Conservation (phyloP, 2,329 filamentous ascomycete genomes). For the Ceratocystis destructans region DNA sequence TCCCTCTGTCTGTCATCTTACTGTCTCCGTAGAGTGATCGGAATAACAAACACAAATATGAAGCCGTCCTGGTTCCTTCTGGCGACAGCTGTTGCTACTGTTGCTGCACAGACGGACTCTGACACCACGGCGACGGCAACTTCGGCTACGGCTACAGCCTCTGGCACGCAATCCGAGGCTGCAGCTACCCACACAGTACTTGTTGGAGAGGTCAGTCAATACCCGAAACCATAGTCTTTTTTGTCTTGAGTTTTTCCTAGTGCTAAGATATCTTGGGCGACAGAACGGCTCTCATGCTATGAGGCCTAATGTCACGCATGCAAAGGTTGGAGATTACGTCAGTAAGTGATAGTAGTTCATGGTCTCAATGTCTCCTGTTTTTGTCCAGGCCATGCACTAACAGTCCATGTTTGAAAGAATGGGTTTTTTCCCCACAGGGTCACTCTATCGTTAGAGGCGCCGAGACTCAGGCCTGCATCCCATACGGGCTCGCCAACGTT, state of each 20-base stretch:
- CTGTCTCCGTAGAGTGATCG: not conserved
- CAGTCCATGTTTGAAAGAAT: conserved; percentile 28
- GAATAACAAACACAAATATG: not conserved
- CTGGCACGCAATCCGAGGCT: not conserved
- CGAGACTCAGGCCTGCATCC: conserved; percentile 47
- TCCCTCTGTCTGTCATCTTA: not conserved
- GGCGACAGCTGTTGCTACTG: not conserved
- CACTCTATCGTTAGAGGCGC: conserved; percentile 51
- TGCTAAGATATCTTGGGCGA: not conserved
- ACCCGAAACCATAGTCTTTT: not conserved
- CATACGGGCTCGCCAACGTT: conserved; percentile 40
- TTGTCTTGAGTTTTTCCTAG: not conserved
- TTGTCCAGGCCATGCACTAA: not conserved
- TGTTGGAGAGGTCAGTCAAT: conserved; percentile 19
- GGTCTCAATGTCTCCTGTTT: not conserved
- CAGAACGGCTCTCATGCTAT: conserved; percentile 25
- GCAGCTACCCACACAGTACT: conserved; percentile 18
- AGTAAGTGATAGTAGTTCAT: conserved; percentile 24
- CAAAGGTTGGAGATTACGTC: conserved; percentile 35
- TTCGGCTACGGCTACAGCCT: conserved; percentile 17
- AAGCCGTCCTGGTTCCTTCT: not conserved
- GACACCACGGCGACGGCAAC: not conserved
- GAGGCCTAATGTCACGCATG: conserved; percentile 24
- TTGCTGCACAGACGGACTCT: not conserved
- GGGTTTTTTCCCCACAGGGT: conserved; percentile 47